These are phyloP conservation scores for Plantago major DNA, from an alignment of 257 asterid genomes.

Conservation along the genomic window DNA sequence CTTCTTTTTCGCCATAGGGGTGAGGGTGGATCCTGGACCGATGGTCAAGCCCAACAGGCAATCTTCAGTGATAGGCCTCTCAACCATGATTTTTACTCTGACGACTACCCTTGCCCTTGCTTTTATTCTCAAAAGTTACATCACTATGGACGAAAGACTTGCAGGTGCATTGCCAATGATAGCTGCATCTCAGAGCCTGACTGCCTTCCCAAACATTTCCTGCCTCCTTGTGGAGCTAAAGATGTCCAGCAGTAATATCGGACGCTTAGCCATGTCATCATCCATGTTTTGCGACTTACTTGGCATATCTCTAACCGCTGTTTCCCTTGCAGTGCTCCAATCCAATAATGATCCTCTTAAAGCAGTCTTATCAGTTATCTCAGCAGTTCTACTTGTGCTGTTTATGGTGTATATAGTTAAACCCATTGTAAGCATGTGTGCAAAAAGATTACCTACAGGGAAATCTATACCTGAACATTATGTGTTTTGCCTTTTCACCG, in stretches of 20 bases:
- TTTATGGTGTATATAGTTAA: slow-evolving; percentile 24
- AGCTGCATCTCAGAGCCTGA: slow-evolving; percentile 38
- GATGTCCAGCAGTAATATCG: slow-evolving; percentile 62
- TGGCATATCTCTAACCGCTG: slow-evolving; percentile 30
- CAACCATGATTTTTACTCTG: slow-evolving; percentile 31
- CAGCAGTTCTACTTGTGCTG: slow-evolving; percentile 13
- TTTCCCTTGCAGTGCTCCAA: slow-evolving; percentile 21
- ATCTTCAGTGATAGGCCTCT: slow-evolving; percentile 33
- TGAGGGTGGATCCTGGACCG: slow-evolving; percentile 42
- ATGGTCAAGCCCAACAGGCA: slow-evolving; percentile 49
- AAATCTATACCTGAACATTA: slow-evolving; percentile 36
- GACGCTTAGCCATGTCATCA: slow-evolving; percentile 53
- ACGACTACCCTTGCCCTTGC: slow-evolving; percentile 21
- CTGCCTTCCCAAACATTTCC: slow-evolving; percentile 51
- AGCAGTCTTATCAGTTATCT: slow-evolving; percentile 10
- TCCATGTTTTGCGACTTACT: slow-evolving; percentile 52
- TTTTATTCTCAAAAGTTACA: slow-evolving; percentile 4
- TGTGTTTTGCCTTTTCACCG: slow-evolving; percentile 27
- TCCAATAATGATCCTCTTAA: slow-evolving; percentile 4
- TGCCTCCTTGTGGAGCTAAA: slow-evolving; percentile 69
- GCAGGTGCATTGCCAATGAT: slow-evolving; percentile 44
- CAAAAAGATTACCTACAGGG: slow-evolving; percentile 34
- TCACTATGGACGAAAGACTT: slow-evolving; percentile 40
- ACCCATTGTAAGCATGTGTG: slow-evolving; percentile 26
- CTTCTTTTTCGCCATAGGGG: slow-evolving; percentile 60